These are phyloP conservation scores for Colletotrichum tofieldiae DNA, from an alignment of 2,329 filamentous ascomycete species.

Conservation along the genomic window DNA sequence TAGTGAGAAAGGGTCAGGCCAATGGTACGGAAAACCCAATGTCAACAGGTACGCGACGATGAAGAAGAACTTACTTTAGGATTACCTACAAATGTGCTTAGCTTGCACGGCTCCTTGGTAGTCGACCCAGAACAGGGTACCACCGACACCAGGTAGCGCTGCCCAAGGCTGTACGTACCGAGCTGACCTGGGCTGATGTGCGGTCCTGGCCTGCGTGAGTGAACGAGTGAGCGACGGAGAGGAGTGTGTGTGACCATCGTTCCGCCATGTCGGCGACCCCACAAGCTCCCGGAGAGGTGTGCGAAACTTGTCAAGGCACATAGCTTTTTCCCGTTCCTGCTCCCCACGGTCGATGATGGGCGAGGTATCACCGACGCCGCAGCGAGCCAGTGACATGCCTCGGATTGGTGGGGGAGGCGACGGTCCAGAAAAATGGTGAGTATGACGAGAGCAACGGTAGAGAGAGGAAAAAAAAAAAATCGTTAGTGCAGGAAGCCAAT, in stretches of 20 bases:
- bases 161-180: conserved; percentile 17
- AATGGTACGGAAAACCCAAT: conserved; percentile 20
- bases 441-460: neutral
- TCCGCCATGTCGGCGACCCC: conserved; percentile 37
- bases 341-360: conserved; percentile 34
- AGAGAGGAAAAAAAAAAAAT: conserved; percentile 9
- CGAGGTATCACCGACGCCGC: conserved; percentile 40
- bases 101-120: conserved; percentile 30
- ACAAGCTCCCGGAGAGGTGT: conserved; percentile 21
- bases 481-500: conserved; percentile 18
- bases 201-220: conserved; percentile 5
- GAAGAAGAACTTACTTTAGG: conserved; percentile 39
- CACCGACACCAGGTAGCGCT: conserved; percentile 27
- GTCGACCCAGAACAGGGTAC: conserved; percentile 34
- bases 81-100: conserved; percentile 40
- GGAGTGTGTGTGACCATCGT: neutral
- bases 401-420: conserved; percentile 22
- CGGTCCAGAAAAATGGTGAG: neutral
- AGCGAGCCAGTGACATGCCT: conserved; percentile 35
- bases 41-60: conserved; percentile 31
- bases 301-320: conserved; percentile 4
- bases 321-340: conserved; percentile 2
- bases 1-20: conserved; percentile 12
- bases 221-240: neutral
- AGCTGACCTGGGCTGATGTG: conserved; percentile 16